phyloP scores from a whole-genome alignment of 2,329 filamentous ascomycete species.

The Nemania sp. region DNA sequence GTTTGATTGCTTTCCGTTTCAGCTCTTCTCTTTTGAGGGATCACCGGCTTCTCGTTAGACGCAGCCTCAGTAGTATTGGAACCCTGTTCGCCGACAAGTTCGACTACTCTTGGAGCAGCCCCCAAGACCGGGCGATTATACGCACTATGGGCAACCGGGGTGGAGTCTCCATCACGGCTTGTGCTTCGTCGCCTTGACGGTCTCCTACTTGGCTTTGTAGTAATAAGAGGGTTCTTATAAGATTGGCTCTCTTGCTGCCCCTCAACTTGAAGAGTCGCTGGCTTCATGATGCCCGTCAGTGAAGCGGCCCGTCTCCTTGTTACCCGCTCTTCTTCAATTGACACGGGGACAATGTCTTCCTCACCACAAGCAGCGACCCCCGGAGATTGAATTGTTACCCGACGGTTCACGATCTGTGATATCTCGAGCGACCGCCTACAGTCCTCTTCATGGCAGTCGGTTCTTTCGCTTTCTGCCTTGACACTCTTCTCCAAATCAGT shows the following conservation, averaged over 20 bases:
- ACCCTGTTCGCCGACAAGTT: background rate
- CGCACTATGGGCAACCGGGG: constrained; percentile 30
- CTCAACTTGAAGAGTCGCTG: background rate
- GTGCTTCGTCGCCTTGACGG: constrained; percentile 14
- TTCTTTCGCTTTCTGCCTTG: background rate
- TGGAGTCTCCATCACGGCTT: constrained; percentile 22
- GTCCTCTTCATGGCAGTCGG: background rate
- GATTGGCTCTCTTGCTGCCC: constrained; percentile 7
- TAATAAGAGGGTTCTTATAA: constrained; percentile 5
- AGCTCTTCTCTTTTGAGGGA: constrained; percentile 4
- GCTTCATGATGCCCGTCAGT: constrained; percentile 37
- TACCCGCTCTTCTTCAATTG: constrained; percentile 37
- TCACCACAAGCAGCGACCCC: constrained; percentile 26
- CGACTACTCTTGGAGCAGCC: constrained; percentile 1
- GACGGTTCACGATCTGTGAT: constrained; percentile 26
- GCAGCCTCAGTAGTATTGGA: background rate
- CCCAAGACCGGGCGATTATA: constrained; percentile 39
- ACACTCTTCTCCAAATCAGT: constrained; percentile 10
- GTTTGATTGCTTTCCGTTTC: constrained; percentile 12
- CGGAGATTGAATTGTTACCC: constrained; percentile 35
- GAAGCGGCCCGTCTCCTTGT: constrained; percentile 32
- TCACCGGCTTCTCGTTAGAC: background rate
- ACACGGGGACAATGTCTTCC: constrained; percentile 30
- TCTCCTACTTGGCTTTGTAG: background rate
- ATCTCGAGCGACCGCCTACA: background rate